Percentiles rank a stretch among this genome's conserved stretches.
Conservation (phyloP, 1,284 basidiomycete species). For the Lentinula novae-zelandiae region DNA sequence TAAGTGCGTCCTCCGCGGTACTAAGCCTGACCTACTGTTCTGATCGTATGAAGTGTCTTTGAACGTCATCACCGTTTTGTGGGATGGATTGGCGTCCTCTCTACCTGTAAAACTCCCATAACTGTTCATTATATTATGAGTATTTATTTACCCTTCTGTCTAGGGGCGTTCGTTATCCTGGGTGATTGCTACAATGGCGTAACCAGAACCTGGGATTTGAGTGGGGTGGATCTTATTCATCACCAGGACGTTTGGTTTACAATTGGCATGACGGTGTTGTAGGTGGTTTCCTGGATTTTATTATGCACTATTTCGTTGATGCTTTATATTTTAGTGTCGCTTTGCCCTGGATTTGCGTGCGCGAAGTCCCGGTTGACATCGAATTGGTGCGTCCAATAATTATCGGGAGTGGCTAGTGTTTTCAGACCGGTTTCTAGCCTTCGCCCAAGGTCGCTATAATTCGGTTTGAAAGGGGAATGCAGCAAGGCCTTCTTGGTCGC, state of each 20-base stretch:
- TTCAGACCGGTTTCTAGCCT: slow-evolving; percentile 31
- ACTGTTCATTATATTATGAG: not conserved
- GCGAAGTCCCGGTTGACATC: slow-evolving; percentile 52
- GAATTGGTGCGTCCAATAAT: slow-evolving; percentile 40
- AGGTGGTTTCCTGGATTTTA: slow-evolving; percentile 22
- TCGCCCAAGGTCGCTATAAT: slow-evolving; percentile 41
- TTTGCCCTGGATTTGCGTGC: slow-evolving; percentile 56
- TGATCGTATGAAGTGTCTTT: slow-evolving; percentile 45
- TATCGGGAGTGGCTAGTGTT: not conserved
- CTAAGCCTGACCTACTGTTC: not conserved
- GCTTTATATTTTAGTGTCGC: slow-evolving; percentile 32
- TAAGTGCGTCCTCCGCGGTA: slow-evolving; percentile 49
- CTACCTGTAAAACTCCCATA: slow-evolving; percentile 44
- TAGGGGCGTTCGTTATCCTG: slow-evolving; percentile 63
- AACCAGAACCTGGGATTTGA: slow-evolving; percentile 52
- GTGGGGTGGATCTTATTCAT: slow-evolving; percentile 48
- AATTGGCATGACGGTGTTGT: slow-evolving; percentile 54
- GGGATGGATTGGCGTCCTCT: slow-evolving; percentile 63
- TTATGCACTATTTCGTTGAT: not conserved
- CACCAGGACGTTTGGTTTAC: slow-evolving; percentile 76
- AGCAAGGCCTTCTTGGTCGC: slow-evolving; percentile 56
- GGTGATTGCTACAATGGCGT: slow-evolving; percentile 54
- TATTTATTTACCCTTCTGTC: not conserved
- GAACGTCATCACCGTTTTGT: slow-evolving; percentile 75
- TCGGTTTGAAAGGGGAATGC: slow-evolving; percentile 61